Evolutionary conservation across 768 basidiomycete species (phyloP).

Genomic region (Trametes cubensis): DNA sequence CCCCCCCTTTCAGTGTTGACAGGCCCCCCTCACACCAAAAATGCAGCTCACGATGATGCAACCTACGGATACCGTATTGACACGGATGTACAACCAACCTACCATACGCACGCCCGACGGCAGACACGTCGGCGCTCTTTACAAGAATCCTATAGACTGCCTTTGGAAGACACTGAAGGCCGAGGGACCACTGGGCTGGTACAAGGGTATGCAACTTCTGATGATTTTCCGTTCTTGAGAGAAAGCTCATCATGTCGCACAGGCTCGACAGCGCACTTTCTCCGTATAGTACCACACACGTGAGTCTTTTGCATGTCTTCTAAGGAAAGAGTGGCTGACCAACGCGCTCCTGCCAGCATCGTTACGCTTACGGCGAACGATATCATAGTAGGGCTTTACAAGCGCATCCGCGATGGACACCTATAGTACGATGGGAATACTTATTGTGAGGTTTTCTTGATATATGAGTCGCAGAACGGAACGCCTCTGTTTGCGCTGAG

Average conservation of each 20-base stretch:
- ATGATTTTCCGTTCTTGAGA: not conserved
- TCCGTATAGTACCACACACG: constrained; percentile 93
- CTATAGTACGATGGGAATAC: not conserved
- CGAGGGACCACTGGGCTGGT: constrained; percentile 93
- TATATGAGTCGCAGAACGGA: no score
- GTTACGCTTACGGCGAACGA: constrained; percentile 91
- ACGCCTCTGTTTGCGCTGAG: no score
- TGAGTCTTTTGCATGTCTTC: constrained; percentile 38
- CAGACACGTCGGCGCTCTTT: constrained; percentile 72
- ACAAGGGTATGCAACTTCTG: constrained; percentile 65
- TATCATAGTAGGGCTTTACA: constrained; percentile 71
- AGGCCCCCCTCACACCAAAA: constrained; percentile 7
- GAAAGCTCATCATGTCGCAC: not conserved
- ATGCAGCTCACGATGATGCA: constrained; percentile 88
- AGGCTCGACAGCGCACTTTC: constrained; percentile 93
- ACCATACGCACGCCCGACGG: constrained; percentile 73
- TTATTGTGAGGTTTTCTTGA: not conserved
- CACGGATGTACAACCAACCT: constrained; percentile 96
- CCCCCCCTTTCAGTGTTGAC: not conserved
- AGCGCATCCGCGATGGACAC: constrained; percentile 31
- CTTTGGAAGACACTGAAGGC: constrained; percentile 92
- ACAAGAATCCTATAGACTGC: constrained; percentile 93
- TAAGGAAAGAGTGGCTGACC: constrained; percentile 3
- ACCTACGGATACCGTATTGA: constrained; percentile 89
- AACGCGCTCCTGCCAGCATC: constrained; percentile 51